These are phyloP conservation scores for Pontederia crassipes DNA, from an alignment of 176 grass and related monocot genomes.

Conservation along the genomic window DNA sequence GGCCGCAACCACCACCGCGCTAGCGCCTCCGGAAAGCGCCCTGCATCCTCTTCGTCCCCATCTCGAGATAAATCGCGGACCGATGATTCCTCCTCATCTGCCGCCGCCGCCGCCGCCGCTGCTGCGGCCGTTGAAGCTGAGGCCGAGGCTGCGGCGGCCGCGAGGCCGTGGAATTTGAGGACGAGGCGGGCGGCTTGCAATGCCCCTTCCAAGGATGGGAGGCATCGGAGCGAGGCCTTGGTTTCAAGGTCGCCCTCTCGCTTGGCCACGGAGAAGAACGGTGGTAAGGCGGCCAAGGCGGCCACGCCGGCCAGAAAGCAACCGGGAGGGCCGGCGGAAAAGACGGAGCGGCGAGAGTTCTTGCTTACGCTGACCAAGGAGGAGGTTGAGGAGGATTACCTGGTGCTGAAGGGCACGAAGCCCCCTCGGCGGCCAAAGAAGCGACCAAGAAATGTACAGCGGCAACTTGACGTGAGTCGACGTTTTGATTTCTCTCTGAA, in stretches of 20 bases:
- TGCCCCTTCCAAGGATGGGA: slow-evolving; percentile 1
- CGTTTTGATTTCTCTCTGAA: too few species aligned
- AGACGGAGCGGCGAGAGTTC: slow-evolving; percentile 19
- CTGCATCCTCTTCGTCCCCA: too few species aligned
- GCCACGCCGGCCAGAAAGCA: background rate
- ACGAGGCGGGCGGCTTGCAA: slow-evolving; percentile 16
- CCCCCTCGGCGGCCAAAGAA: slow-evolving; percentile 71
- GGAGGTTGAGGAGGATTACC: slow-evolving; percentile 49
- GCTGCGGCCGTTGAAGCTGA: background rate
- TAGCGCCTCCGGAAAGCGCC: too few species aligned
- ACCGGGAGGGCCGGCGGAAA: background rate
- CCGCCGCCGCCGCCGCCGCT: background rate
- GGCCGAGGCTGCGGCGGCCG: background rate
- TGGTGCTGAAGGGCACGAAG: slow-evolving; percentile 33
- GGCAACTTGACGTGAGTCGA: slow-evolving; percentile 36
- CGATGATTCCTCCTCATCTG: too few species aligned
- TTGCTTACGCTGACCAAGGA: slow-evolving; percentile 37
- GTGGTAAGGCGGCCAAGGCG: background rate
- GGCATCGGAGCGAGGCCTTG: background rate
- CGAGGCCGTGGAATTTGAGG: slow-evolving; percentile 12
- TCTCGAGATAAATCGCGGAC: too few species aligned
- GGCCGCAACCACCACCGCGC: too few species aligned
- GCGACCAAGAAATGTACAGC: slow-evolving; percentile 37
- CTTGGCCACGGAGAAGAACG: background rate
- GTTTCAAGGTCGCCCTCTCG: slow-evolving; percentile 17